A percentile compares a stretch with the other conserved stretches of the same genome.
These are phyloP conservation scores for Nelumbo lutea DNA, from an alignment of 164 flowering plant genomes.

Conservation along the genomic window DNA sequence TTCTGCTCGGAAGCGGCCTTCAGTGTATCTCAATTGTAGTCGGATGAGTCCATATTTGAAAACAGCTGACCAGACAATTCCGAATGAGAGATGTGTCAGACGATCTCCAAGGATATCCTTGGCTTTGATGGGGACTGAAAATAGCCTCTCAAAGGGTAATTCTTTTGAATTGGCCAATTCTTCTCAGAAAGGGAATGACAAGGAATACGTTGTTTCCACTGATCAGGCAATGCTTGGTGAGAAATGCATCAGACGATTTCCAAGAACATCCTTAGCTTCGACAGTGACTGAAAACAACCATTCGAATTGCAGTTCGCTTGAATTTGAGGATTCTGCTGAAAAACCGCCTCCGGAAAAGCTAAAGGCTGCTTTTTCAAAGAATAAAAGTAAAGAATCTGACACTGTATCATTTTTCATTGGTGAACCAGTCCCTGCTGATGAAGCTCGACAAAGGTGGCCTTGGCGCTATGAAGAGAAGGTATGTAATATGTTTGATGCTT, in stretches of 20 bases:
- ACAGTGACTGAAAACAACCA: background rate
- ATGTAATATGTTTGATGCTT: too few relatives aligned
- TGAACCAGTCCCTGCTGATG: slow-evolving; percentile 46
- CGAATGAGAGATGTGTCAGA: background rate
- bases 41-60: background rate
- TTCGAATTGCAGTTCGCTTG: background rate
- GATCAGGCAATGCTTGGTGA: background rate
- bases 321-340: slow-evolving; percentile 4
- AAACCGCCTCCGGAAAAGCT: slow-evolving; percentile 13
- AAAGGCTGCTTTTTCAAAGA: background rate
- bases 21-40: too few relatives aligned
- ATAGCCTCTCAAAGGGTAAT: too few relatives aligned
- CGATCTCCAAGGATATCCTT: slow-evolving; percentile 1
- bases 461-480: slow-evolving; percentile 69
- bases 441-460: slow-evolving; percentile 53
- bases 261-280: background rate
- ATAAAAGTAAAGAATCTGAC: background rate
- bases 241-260: background rate
- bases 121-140: too few relatives aligned
- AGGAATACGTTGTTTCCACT: too few relatives aligned
- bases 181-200: too few relatives aligned
- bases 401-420: slow-evolving; percentile 33
- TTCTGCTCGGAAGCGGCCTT: too few relatives aligned
- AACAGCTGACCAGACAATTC: background rate
- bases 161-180: too few relatives aligned